Evolutionary conservation across 257 asterid genomes (phyloP).

Genomic region (Nicotiana attenuata): DNA sequence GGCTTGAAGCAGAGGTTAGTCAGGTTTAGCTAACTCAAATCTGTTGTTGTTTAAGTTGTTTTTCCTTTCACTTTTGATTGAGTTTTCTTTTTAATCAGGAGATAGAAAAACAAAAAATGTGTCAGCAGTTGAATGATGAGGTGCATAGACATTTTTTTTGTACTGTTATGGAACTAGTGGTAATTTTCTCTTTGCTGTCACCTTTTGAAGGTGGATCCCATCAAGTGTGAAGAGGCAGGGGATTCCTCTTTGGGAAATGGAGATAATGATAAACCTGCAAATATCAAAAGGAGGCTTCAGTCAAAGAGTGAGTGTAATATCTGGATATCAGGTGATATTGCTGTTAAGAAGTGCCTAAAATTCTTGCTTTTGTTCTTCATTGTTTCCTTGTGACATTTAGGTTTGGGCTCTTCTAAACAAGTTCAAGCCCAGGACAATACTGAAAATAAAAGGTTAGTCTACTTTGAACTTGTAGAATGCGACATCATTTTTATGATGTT

Average conservation of each 20-base stretch:
- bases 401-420: conserved; percentile 30
- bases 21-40: conserved; percentile 1
- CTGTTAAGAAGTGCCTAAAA: neutral
- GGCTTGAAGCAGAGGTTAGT: conserved; percentile 43
- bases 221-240: conserved; percentile 19
- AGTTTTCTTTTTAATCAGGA: conserved; percentile 30
- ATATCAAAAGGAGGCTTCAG: conserved; percentile 24
- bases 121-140: conserved; percentile 30
- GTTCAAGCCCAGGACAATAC: conserved; percentile 26
- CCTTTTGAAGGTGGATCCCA: conserved; percentile 24
- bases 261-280: conserved; percentile 28
- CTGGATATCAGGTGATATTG: neutral
- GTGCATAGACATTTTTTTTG: conserved; percentile 30
- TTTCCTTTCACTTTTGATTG: neutral
- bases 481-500: neutral
- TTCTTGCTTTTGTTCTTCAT: conserved; percentile 8
- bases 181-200: conserved; percentile 3
- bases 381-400: conserved; percentile 16
- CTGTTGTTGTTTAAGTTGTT: neutral
- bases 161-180: conserved; percentile 12
- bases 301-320: conserved; percentile 38
- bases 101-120: conserved; percentile 9
- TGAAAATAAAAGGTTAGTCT: conserved; percentile 43
- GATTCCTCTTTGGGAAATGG: conserved; percentile 20
- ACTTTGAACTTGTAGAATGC: neutral